Conservation (phyloP, 306 rosid genomes). For the Lathyrus tuberosus region DNA sequence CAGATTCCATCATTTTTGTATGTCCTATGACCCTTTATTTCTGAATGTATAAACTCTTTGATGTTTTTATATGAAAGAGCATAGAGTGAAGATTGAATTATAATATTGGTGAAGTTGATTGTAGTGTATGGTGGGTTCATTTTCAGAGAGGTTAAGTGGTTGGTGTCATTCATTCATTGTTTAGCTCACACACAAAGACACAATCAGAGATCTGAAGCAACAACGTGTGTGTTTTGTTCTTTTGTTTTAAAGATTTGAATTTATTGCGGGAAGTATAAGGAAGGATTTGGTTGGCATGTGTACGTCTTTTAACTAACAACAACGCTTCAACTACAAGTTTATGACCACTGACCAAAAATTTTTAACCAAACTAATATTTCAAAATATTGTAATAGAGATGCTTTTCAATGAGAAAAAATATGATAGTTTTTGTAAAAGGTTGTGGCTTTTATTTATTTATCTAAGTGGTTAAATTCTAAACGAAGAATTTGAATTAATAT, state of each 20-base stretch:
- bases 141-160: conserved; percentile 72
- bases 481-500: background rate
- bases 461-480: background rate
- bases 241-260: conserved; percentile 41
- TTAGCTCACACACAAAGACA: conserved; percentile 47
- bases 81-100: conserved; percentile 29
- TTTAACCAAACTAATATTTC: conserved; percentile 20
- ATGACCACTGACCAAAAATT: conserved; percentile 22
- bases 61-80: conserved; percentile 57
- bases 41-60: conserved; percentile 29
- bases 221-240: conserved; percentile 30
- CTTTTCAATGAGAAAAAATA: conserved; percentile 8
- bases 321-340: conserved; percentile 38
- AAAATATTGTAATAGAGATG: background rate
- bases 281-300: conserved; percentile 63
- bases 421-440: background rate
- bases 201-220: conserved; percentile 61
- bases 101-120: conserved; percentile 39
- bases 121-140: conserved; percentile 47
- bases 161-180: conserved; percentile 68
- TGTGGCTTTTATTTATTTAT: background rate
- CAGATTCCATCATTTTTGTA: conserved; percentile 80
- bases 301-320: conserved; percentile 68
- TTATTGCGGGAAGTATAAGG: conserved; percentile 85
- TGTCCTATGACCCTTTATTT: conserved; percentile 29